Evolutionary conservation across 495 filamentous ascomycete species (phyloP).

Genomic region (Aspergillus wentii): DNA sequence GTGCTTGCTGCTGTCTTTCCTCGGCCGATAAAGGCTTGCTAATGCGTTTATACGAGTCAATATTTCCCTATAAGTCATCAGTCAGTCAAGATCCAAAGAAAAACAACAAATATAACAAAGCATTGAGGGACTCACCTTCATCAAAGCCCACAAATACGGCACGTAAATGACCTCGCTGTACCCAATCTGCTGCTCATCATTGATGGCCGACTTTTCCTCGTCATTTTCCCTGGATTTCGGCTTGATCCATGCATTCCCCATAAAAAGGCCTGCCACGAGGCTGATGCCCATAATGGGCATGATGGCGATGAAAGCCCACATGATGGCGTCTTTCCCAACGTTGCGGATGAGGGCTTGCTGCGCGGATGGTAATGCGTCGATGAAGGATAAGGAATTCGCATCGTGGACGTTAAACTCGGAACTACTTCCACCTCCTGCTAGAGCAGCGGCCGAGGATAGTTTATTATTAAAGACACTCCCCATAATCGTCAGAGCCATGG

Average conservation of each 20-base stretch:
- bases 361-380: constrained; percentile 16
- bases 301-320: constrained; percentile 52
- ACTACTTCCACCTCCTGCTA: constrained; percentile 4
- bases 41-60: no score
- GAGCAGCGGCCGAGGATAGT: constrained; percentile 13
- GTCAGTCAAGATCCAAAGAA: no score
- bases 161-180: constrained; percentile 19
- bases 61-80: no score
- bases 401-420: constrained; percentile 9
- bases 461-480: constrained; percentile 57
- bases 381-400: constrained; percentile 13
- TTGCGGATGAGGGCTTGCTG: constrained; percentile 20
- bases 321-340: constrained; percentile 40
- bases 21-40: no score
- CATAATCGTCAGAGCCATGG: constrained; percentile 54
- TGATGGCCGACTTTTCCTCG: not conserved
- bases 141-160: constrained; percentile 17
- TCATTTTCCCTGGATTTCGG: constrained; percentile 1
- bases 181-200: not conserved
- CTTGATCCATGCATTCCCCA: constrained; percentile 52
- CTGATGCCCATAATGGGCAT: constrained; percentile 48
- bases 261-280: constrained; percentile 34
- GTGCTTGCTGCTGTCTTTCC: no score
- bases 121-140: constrained; percentile 16
- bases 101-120: no score